phyloP scores from a whole-genome alignment of 1,284 basidiomycete genomes.

The Cutaneotrichosporon dermatis region DNA sequence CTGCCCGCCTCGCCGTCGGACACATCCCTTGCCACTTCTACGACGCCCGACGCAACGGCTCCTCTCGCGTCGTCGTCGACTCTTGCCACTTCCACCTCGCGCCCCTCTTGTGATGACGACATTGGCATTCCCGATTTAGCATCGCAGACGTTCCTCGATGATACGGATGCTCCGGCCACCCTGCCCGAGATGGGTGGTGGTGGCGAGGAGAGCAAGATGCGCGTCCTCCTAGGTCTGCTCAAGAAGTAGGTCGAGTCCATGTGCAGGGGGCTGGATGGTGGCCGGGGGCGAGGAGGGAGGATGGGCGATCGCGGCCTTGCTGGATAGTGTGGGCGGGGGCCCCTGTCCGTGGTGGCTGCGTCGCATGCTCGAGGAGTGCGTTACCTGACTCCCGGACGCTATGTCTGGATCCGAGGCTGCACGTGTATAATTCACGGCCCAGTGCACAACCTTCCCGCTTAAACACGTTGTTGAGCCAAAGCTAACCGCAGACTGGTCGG shows the following conservation, averaged over 20 bases:
- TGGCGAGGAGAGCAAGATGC: conserved; percentile 81
- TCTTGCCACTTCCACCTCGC: not conserved
- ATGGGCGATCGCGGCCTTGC: too few species aligned
- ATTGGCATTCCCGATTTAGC: conserved; percentile 15
- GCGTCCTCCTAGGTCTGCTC: conserved; percentile 80
- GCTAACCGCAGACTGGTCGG: conserved; percentile 47
- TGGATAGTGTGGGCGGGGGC: too few species aligned
- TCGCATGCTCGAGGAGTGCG: too few species aligned
- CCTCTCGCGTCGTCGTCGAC: not conserved
- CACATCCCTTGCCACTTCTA: not conserved
- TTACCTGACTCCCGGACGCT: too few species aligned
- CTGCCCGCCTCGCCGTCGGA: not conserved
- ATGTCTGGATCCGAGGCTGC: too few species aligned
- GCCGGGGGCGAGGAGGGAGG: too few species aligned
- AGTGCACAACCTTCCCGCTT: too few species aligned
- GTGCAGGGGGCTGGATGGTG: too few species aligned
- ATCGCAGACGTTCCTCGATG: conserved; percentile 41
- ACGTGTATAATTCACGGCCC: too few species aligned
- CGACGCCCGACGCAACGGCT: not conserved
- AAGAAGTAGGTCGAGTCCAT: conserved; percentile 59
- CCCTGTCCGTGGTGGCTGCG: too few species aligned
- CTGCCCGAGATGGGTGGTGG: conserved; percentile 68
- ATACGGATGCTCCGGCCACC: conserved; percentile 53
- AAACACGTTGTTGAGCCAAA: not conserved
- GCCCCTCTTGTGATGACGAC: not conserved